Evolutionary conservation across 768 basidiomycete genomes (phyloP), one percentile per base, ranked within the genome.

Genomic region (Serendipita indica): DNA sequence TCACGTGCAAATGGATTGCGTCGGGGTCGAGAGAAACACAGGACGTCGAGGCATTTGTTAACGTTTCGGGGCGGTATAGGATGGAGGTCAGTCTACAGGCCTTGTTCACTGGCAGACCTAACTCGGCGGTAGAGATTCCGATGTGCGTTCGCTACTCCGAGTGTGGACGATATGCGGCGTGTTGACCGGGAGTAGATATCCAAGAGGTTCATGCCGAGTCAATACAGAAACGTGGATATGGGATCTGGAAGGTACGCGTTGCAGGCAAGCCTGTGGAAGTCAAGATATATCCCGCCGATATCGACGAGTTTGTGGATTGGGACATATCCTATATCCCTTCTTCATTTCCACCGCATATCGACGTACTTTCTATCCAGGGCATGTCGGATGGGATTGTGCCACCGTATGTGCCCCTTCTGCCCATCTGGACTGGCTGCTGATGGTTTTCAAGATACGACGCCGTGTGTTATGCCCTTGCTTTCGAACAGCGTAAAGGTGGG

Each of bases 321-420:
- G 79, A 89, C 65, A 77, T 81, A 10, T 78, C 78, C 1, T 70
- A 82, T 30, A 80, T 88, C 27, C 83, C 82, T 80, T 76, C 78
- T 52, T 67, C 73, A 3, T 89, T 90, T 65, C 88, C 89, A 22
- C 62, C 68, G 13, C 61, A 69, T 1, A 74, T 75, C 5, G 77
- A 89, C 67, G 86, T 84, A n/a, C 70, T 91, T 43, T 86, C 82
- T 2, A 65, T 89, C 46, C 89, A 90, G 60, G 89, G 88, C n/a
- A 70, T 89, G 39, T 70, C 71, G 30, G 89, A 91, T 63, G 65
- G 70, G 39, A 77, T 75, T 22, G 84, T 89, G 0, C 82, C 86
- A 13, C 76, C 82, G 83, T 88, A 68, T 67, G 83, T 75, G 5
- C 37, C 10, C 12, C 27, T 57, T 30, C 39, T 32, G 43, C 30